Evolutionary conservation across 768 basidiomycete species (phyloP), one percentile per base, ranked within the genome.

Genomic region (Suillus occidentalis): DNA sequence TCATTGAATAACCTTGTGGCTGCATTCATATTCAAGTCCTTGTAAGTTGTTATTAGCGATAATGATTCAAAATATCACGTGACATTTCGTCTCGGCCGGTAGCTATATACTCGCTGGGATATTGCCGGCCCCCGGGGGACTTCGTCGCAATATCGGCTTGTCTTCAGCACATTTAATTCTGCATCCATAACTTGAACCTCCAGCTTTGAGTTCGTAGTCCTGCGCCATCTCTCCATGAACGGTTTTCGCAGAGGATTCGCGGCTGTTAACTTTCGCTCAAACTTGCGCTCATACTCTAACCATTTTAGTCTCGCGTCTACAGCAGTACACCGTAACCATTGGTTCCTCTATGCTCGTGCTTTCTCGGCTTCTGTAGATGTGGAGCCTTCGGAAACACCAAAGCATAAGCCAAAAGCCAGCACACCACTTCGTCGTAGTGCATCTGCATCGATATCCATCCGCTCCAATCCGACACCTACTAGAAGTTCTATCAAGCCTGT

Each of bases 391-490:
- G 67, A 70, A 2, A 39, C 65, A 25, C 49, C 81, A 39, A 88
- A 89, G 69, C 80, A 85, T 45, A 94, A 92, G 73, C 91, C 92
- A n/a, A 94, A 93, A 72, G 87, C 88, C 20, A 84, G 87, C 6
- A 94, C 93, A 5, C 85, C 92, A 2, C 84, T 94, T 5, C 85
- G 95, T 53, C 87, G 94, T 55, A 85, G 93, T 8, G 95, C 95
- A 18, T 85, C 92, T 18, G 94, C 86, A 6, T 97, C 95, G 3
- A 82, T 92, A 50, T 89, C 93, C 8, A 92, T 97, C 66, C 90
- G 95, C 59, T 82, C 89, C 28, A 95, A 92, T 69, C 92, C 92
- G 12, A 95, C 92, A 4, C 91, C 91, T 8, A 95, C 95, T 12
- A 85, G 92, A 52, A 86, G 92, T 52, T 83, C 88, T 39, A 95